These are phyloP conservation scores for Kuraishia molischiana DNA, from an alignment of 805 yeast species.

Conservation along the genomic window DNA sequence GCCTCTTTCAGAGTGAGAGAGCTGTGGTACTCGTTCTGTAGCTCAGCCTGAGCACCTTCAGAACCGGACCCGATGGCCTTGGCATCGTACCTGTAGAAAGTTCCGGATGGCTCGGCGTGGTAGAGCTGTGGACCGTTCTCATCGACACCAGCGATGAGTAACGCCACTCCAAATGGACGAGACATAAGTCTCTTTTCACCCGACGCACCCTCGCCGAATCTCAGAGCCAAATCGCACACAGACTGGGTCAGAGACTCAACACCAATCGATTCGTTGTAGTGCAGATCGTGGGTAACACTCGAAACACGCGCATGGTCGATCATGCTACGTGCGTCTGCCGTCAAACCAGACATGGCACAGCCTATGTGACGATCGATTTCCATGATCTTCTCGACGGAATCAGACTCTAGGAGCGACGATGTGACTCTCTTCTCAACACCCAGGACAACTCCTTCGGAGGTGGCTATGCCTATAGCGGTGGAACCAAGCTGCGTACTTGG, in stretches of 20 bases:
- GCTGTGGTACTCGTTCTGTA: slow-evolving; percentile 93
- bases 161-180: slow-evolving; percentile 97
- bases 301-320: slow-evolving; percentile 95
- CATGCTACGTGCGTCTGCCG: slow-evolving; percentile 98
- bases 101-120: slow-evolving; percentile 99
- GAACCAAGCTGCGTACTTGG: slow-evolving; percentile 50
- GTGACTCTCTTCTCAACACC: slow-evolving; percentile 98
- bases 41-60: slow-evolving; percentile 97
- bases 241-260: slow-evolving; percentile 93
- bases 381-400: slow-evolving; percentile 91
- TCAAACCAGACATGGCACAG: slow-evolving; percentile 97
- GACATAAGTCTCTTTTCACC: slow-evolving; percentile 95
- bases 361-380: slow-evolving; percentile 93
- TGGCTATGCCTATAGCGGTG: slow-evolving; percentile 94
- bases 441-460: slow-evolving; percentile 89
- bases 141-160: slow-evolving; percentile 83
- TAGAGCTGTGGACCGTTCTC: slow-evolving; percentile 93
- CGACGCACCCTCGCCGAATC: slow-evolving; percentile 95
- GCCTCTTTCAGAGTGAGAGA: slow-evolving; percentile 90
- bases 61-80: slow-evolving; percentile 98
- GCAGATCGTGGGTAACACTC: slow-evolving; percentile 77
- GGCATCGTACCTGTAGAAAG: slow-evolving; percentile 95
- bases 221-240: slow-evolving; percentile 91
- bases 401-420: slow-evolving; percentile 80
- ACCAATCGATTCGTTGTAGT: slow-evolving; percentile 85